Evolutionary conservation across 2,329 filamentous ascomycete genomes (phyloP).

Genomic region (Diaporthe citri): DNA sequence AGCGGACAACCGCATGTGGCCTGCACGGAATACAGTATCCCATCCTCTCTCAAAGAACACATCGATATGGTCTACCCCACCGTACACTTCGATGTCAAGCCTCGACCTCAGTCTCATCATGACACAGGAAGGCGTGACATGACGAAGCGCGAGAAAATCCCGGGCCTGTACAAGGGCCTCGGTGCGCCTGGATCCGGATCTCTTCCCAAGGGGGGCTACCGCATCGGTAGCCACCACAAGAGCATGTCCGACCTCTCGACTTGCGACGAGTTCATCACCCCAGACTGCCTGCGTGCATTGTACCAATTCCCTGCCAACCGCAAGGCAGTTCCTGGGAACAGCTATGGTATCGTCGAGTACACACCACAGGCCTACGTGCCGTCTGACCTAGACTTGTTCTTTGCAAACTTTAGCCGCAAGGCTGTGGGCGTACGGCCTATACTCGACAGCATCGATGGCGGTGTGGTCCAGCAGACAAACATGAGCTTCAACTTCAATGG

Average conservation of each 20-base stretch:
- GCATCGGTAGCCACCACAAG: conserved; percentile 32
- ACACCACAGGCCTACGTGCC: conserved; percentile 38
- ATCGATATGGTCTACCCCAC: conserved; percentile 39
- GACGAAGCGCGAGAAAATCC: conserved; percentile 1
- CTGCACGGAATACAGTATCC: conserved; percentile 38
- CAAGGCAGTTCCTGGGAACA: conserved; percentile 31
- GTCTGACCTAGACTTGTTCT: conserved; percentile 37
- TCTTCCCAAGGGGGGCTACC: conserved; percentile 35
- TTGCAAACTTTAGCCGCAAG: conserved; percentile 35
- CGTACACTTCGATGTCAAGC: conserved; percentile 37
- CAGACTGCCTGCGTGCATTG: conserved; percentile 38
- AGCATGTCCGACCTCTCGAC: conserved; percentile 32
- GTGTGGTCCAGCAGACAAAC: conserved; percentile 32
- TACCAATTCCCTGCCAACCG: conserved; percentile 35
- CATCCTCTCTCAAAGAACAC: conserved; percentile 36
- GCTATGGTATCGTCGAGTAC: conserved; percentile 40
- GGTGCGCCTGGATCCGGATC: conserved; percentile 35
- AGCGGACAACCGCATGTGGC: conserved; percentile 35
- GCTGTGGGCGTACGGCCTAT: conserved; percentile 31
- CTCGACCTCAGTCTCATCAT: background rate
- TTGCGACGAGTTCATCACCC: conserved; percentile 35
- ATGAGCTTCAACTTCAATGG: conserved; percentile 36
- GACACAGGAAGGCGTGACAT: background rate
- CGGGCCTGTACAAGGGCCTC: conserved; percentile 31
- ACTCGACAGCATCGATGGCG: conserved; percentile 37